Evolutionary conservation across 2,329 filamentous ascomycete genomes (phyloP).

Genomic region (Talaromyces sp.): DNA sequence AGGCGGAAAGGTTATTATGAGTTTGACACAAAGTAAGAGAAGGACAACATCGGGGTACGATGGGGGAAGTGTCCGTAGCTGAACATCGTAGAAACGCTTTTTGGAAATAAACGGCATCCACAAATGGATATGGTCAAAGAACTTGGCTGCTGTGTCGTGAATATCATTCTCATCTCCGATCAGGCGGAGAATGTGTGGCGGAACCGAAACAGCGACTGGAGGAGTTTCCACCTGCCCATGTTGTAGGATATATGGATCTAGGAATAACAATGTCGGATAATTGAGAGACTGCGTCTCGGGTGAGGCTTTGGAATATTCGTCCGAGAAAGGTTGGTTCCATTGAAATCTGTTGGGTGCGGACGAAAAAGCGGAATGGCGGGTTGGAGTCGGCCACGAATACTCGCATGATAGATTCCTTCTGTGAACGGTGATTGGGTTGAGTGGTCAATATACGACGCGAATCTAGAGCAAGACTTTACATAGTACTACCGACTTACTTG

Average conservation of each 20-base stretch:
- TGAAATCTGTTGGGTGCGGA: background rate
- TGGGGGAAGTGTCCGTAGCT: conserved; percentile 18
- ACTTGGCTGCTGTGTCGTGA: conserved; percentile 19
- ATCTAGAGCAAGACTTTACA: too few relatives aligned
- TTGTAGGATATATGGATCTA: conserved; percentile 1
- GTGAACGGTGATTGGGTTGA: background rate
- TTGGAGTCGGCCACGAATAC: conserved; percentile 5
- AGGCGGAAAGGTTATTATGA: conserved; percentile 16
- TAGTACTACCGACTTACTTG: conserved; percentile 8
- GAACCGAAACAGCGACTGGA: background rate
- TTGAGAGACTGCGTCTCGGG: background rate
- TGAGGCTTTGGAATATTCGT: background rate
- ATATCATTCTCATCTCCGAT: conserved; percentile 18
- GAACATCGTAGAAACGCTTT: conserved; percentile 24
- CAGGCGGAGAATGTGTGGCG: conserved; percentile 1
- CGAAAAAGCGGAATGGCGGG: background rate
- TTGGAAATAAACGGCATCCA: conserved; percentile 29
- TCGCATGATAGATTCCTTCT: conserved; percentile 9
- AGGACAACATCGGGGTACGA: conserved; percentile 20
- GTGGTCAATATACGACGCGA: background rate
- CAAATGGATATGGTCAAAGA: conserved; percentile 24
- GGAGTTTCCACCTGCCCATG: conserved; percentile 3
- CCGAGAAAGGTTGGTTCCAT: background rate
- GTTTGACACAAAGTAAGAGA: conserved; percentile 22
- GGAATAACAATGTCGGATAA: conserved; percentile 7